These are phyloP conservation scores for Pseudogymnoascus verrucosus DNA, from an alignment of 2,329 filamentous ascomycete genomes.

Conservation along the genomic window DNA sequence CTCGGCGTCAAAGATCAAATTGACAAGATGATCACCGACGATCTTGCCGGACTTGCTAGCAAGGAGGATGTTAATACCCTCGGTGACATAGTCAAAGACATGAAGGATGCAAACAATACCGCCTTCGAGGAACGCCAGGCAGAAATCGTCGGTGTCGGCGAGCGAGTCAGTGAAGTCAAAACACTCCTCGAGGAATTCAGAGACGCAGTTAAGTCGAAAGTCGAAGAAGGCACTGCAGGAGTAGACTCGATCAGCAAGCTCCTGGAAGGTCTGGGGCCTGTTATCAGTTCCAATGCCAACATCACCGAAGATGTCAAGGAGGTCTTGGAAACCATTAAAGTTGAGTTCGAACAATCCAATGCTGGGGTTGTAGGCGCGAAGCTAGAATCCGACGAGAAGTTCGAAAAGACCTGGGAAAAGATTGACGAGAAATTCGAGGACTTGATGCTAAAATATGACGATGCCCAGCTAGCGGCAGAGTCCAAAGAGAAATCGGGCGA, in stretches of 20 bases:
- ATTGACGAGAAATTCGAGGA: constrained; percentile 63
- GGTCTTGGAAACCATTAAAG: constrained; percentile 66
- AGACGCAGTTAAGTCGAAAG: constrained; percentile 64
- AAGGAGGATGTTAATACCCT: constrained; percentile 69
- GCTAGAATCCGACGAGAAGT: constrained; percentile 75
- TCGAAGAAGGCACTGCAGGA: constrained; percentile 66
- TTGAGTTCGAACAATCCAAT: constrained; percentile 81
- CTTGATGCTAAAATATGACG: constrained; percentile 80
- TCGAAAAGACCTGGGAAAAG: constrained; percentile 51
- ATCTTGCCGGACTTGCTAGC: constrained; percentile 61
- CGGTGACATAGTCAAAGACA: constrained; percentile 62
- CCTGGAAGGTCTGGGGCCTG: constrained; percentile 58
- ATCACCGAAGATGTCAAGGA: constrained; percentile 59
- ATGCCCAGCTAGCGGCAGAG: constrained; percentile 67
- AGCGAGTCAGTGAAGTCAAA: constrained; percentile 74
- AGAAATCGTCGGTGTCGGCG: constrained; percentile 70
- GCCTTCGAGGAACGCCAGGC: constrained; percentile 76
- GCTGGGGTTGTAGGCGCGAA: constrained; percentile 72
- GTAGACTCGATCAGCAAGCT: constrained; percentile 66
- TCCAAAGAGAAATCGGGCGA: constrained; percentile 67
- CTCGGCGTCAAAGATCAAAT: constrained; percentile 78
- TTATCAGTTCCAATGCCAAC: constrained; percentile 48
- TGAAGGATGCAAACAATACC: constrained; percentile 67
- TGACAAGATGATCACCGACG: constrained; percentile 62
- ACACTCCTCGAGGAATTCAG: constrained; percentile 70